A percentile compares a stretch with the other conserved stretches of the same genome.
Evolutionary conservation across 805 yeast species (phyloP).

Genomic region (Zygoascus flipseniorum): DNA sequence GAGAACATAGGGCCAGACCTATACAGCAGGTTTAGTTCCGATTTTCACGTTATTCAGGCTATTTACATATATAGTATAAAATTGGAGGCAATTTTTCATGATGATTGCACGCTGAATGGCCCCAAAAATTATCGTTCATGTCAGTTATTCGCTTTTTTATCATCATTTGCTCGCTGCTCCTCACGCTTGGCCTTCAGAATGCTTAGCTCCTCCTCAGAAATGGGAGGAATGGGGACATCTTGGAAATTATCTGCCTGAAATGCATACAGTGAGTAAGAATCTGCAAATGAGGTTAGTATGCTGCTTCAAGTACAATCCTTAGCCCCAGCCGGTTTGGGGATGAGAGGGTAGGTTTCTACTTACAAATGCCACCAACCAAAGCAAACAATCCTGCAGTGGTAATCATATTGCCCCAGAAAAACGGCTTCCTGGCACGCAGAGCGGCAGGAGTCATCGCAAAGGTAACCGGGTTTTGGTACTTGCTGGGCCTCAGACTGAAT

Average conservation of each 20-base stretch:
- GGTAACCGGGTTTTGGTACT: slow-evolving; percentile 56
- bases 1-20: too few relatives aligned
- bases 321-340: not conserved
- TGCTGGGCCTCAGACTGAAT: slow-evolving; percentile 28
- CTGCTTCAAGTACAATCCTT: not conserved
- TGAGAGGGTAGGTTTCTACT: slow-evolving; percentile 15
- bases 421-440: slow-evolving; percentile 83
- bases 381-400: slow-evolving; percentile 51
- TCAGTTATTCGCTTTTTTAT: not conserved
- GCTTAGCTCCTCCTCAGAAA: slow-evolving; percentile 66
- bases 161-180: slow-evolving; percentile 4
- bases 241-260: slow-evolving; percentile 65
- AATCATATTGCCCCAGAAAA: slow-evolving; percentile 65
- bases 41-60: too few relatives aligned
- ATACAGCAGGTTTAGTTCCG: too few relatives aligned
- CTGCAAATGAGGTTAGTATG: slow-evolving; percentile 3
- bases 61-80: too few relatives aligned
- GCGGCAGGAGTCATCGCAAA: slow-evolving; percentile 91
- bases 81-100: too few relatives aligned
- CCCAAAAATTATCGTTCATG: too few relatives aligned
- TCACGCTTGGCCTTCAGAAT: slow-evolving; percentile 51
- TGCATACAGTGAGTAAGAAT: slow-evolving; percentile 15
- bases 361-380: slow-evolving; percentile 62
- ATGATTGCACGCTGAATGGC: too few relatives aligned
- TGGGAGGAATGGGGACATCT: slow-evolving; percentile 92